Percentiles rank a stretch among this genome's conserved stretches.
Evolutionary conservation across 2,329 filamentous ascomycete genomes (phyloP).

Genomic region (Xylariaceae sp.): DNA sequence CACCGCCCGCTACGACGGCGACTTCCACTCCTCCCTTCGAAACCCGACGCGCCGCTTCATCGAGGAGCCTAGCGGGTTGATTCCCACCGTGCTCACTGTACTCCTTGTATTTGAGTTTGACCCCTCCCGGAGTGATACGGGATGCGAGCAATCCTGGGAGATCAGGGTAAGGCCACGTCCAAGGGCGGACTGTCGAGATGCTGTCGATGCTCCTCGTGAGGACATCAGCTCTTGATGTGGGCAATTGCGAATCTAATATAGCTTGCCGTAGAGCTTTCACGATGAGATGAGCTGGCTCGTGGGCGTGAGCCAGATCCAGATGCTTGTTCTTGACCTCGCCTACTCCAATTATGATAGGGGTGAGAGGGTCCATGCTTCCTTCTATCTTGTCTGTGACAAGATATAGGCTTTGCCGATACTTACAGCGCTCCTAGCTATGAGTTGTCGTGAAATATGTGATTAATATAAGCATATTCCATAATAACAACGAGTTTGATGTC

Average conservation of each 20-base stretch:
- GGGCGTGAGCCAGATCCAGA: constrained; percentile 45
- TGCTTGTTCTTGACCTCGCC: constrained; percentile 59
- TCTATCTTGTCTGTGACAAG: too few relatives aligned
- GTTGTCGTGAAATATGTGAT: too few relatives aligned
- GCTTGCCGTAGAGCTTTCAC: constrained; percentile 50
- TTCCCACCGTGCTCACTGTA: constrained; percentile 53
- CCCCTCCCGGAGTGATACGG: constrained; percentile 34
- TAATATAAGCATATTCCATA: too few relatives aligned
- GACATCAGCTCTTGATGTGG: constrained; percentile 13
- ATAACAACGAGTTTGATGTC: too few relatives aligned
- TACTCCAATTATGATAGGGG: constrained; percentile 59
- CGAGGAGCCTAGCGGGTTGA: constrained; percentile 58
- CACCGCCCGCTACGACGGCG: constrained; percentile 59
- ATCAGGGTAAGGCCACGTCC: constrained; percentile 64
- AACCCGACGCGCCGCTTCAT: constrained; percentile 58
- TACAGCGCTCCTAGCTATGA: too few relatives aligned
- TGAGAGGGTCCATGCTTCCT: not conserved
- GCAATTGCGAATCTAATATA: constrained; percentile 42
- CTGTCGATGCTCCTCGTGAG: constrained; percentile 51
- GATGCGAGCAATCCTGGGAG: constrained; percentile 51
- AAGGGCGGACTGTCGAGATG: constrained; percentile 56
- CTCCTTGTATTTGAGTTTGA: not conserved
- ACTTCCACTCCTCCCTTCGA: constrained; percentile 50
- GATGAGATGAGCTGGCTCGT: constrained; percentile 58
- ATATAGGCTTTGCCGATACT: too few relatives aligned